Conservation (phyloP, 2,329 filamentous ascomycete genomes). For the Pseudogymnoascus sp. region DNA sequence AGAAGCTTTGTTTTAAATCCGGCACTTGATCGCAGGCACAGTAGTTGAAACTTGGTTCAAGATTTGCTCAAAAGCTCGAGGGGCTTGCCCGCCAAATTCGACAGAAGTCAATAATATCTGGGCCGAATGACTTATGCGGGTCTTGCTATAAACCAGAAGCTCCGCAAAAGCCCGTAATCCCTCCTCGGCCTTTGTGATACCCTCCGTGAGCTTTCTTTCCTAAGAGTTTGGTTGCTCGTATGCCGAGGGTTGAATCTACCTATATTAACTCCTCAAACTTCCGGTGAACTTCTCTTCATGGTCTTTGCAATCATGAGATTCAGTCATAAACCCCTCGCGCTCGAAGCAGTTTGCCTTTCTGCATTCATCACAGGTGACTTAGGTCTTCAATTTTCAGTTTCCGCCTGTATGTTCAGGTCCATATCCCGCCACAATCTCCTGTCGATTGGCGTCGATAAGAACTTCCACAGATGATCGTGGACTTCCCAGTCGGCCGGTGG, state of each 20-base stretch:
- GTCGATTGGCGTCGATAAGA: too few relatives aligned
- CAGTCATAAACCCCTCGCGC: too few relatives aligned
- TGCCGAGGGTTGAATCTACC: background rate
- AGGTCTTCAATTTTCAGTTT: background rate
- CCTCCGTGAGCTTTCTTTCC: background rate
- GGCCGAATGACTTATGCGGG: background rate
- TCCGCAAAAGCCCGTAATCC: background rate
- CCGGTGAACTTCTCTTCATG: background rate
- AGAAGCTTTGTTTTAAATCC: background rate
- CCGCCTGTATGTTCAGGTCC: too few relatives aligned
- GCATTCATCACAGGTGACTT: background rate
- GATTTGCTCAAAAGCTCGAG: background rate
- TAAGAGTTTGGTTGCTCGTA: background rate
- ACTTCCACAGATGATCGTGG: too few relatives aligned
- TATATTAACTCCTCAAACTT: background rate
- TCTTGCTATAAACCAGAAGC: background rate
- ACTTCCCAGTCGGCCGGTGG: too few relatives aligned
- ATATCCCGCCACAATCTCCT: too few relatives aligned
- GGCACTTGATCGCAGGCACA: background rate
- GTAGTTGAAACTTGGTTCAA: too few relatives aligned
- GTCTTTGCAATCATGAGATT: background rate
- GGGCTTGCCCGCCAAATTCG: background rate
- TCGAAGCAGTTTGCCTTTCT: background rate
- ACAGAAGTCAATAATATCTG: background rate
- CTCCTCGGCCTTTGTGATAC: too few relatives aligned